Evolutionary conservation across 306 rosid genomes (phyloP).

Genomic region (Potentilla sterilis): DNA sequence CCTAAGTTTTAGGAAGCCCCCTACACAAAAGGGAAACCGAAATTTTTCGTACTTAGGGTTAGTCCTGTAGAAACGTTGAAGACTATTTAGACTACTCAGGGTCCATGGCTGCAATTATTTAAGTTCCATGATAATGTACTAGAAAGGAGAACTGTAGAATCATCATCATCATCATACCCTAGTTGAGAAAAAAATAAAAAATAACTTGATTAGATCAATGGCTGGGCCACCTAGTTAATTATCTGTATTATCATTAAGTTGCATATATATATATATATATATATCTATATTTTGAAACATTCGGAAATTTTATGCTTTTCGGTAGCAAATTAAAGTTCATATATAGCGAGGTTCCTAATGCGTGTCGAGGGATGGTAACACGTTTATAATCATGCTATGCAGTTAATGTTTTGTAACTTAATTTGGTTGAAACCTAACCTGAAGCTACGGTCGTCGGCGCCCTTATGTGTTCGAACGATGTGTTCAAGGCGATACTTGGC

Average conservation of each 20-base stretch:
- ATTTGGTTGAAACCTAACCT: conserved; percentile 38
- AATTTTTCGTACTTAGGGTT: neutral
- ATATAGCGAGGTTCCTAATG: no score
- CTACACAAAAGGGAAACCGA: neutral
- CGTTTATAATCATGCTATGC: neutral
- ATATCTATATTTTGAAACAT: no score
- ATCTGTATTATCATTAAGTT: no score
- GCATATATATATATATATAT: no score
- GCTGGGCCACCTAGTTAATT: no score
- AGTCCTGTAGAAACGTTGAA: neutral
- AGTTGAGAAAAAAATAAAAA: no score
- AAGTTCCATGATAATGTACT: neutral
- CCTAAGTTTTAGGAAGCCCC: neutral
- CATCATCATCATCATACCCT: neutral
- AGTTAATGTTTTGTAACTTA: neutral
- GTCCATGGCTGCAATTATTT: neutral
- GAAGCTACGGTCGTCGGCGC: conserved; percentile 94
- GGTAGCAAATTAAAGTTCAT: no score
- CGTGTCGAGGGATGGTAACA: no score
- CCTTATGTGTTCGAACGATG: conserved; percentile 89
- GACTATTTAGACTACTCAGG: neutral
- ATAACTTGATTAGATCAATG: neutral
- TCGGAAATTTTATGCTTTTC: no score
- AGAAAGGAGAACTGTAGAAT: neutral
- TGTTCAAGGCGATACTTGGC: conserved; percentile 92